Conservation (phyloP, 176 grass and related monocot species). For the Microstegium vimineum region DNA sequence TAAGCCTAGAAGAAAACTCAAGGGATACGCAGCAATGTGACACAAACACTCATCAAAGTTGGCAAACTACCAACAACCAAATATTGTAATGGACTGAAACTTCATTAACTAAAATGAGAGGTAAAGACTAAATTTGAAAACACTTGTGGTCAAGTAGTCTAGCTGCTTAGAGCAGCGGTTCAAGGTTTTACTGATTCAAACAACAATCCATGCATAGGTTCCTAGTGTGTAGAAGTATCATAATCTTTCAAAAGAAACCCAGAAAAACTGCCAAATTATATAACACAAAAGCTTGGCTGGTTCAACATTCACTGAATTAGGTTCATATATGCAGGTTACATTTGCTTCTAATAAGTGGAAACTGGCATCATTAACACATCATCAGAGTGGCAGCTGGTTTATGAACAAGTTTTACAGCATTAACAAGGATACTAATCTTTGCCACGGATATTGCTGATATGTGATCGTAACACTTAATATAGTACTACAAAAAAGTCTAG, state of each 20-base stretch:
- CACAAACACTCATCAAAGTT: background rate
- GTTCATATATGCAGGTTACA: background rate
- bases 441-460: background rate
- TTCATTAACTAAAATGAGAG: background rate
- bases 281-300: background rate
- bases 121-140: background rate
- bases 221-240: background rate
- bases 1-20: background rate
- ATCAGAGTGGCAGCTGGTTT: background rate
- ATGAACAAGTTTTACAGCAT: background rate
- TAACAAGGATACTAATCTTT: background rate
- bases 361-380: background rate
- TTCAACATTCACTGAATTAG: background rate
- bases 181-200: background rate
- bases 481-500: constrained; percentile 1
- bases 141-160: background rate
- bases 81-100: background rate
- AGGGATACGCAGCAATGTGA: background rate
- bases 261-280: background rate
- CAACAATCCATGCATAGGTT: background rate
- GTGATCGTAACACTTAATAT: background rate
- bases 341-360: background rate
- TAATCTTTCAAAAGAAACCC: background rate
- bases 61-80: background rate
- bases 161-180: background rate